Base-by-base conservation (phyloP, 495 filamentous ascomycete species). In the Penicillium lagena region DNA sequence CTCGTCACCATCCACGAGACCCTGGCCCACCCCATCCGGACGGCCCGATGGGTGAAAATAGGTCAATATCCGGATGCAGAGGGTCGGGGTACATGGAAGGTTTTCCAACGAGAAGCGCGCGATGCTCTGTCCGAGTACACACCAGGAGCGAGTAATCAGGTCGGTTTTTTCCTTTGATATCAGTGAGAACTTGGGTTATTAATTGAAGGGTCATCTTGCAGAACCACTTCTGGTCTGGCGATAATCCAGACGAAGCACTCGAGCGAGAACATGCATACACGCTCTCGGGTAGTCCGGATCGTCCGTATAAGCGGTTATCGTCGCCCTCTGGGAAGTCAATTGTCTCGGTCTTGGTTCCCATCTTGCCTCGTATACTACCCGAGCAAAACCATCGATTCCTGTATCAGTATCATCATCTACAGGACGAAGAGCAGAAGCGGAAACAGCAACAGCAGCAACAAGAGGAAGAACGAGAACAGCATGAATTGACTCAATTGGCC, bases 11-110 rank as follows among this genome's bases (percentile, higher is more conserved):
- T 49, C 10, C 52, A 45, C n/a, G 30, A 42, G 4, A 45, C 35
- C 4, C 44, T 28, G 37, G 40, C 55, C 7, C 40, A 51, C 8
- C 58, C 58, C 12, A 45, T 59, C n/a, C 39, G 15, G 33, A 36
- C 42, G 5, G 39, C 30, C 14, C 46, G 40, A 46, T 55, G 46
- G 54, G 40, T 30, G 1, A 47, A 47, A 31, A 37, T 11, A 17
- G 37, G 12, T 3, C 37, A 49, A 35, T 22, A 43, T 12, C 7
- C 34, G 29, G 48, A 50, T 29, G 3, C 31, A 3, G 30, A 50
- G 14, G 7, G 37, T 0, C 40, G 31, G 5, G 46, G 43, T 7
- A 11, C 29, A 12, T 43, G 55, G 55, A 40, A 43, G 12, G 34
- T 37, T n/a, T 44, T 50, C 34, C 42, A 42, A 14, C 49, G 54